These are phyloP conservation scores for Eleusine coracana DNA, from an alignment of 176 grass and related monocot genomes.

Conservation along the genomic window DNA sequence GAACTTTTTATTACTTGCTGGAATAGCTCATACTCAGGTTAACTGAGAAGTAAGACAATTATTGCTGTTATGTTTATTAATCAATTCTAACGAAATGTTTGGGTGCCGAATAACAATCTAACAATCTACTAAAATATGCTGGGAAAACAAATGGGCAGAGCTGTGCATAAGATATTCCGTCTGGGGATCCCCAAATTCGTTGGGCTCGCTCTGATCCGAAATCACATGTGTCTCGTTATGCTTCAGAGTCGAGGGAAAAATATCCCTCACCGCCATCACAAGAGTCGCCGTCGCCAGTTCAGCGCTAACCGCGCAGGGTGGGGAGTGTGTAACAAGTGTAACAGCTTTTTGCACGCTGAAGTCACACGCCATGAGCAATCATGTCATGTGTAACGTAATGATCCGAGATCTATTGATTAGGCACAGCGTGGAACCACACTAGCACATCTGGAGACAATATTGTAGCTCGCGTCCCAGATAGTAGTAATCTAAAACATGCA, in stretches of 20 bases:
- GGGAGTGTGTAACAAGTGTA: background rate
- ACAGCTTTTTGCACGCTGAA: background rate
- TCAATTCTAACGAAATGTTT: background rate
- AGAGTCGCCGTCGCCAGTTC: slow-evolving; percentile 10
- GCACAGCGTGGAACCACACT: background rate
- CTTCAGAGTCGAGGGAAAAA: background rate
- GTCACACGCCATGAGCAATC: background rate
- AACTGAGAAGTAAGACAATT: background rate
- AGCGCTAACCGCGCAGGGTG: background rate
- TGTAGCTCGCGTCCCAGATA: background rate
- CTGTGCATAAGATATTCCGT: background rate
- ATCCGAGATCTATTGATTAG: background rate
- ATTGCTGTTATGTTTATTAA: background rate
- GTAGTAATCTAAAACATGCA: background rate
- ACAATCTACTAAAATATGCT: too few species aligned
- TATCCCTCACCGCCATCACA: background rate
- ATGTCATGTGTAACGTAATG: slow-evolving; percentile 8
- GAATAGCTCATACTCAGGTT: background rate
- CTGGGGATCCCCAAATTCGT: background rate
- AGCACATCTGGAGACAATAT: background rate
- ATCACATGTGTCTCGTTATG: background rate
- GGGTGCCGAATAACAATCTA: background rate
- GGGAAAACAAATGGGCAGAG: background rate
- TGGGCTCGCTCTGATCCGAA: background rate
- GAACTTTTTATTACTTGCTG: background rate